Evolutionary conservation across 345 rosid genomes (phyloP).

Genomic region (Barbarea vulgaris): DNA sequence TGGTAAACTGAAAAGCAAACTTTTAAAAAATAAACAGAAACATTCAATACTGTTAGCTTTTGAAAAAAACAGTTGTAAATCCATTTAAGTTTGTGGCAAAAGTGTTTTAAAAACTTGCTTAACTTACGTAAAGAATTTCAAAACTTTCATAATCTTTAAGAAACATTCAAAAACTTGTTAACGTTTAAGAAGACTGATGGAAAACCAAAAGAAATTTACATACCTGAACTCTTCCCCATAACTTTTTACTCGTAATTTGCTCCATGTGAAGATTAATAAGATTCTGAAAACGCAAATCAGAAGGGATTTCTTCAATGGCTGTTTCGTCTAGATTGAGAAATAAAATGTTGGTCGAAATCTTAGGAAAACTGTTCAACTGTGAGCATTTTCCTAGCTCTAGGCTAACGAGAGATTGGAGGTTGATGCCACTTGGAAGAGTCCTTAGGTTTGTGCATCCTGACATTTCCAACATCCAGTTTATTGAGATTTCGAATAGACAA

Average conservation of each 20-base stretch:
- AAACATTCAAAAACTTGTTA: no score
- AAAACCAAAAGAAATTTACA: not conserved
- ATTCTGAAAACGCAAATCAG: constrained; percentile 12
- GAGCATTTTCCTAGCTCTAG: constrained; percentile 11
- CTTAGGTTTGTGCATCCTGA: constrained; percentile 12
- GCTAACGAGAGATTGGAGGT: not conserved
- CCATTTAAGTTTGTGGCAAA: no score
- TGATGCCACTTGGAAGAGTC: not conserved
- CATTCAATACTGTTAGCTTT: no score
- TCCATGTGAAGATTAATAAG: constrained; percentile 29
- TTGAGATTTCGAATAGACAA: not conserved
- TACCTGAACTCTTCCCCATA: constrained; percentile 28
- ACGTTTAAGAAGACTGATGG: no score
- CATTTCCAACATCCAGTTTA: not conserved
- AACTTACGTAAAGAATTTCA: no score
- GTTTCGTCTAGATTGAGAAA: constrained; percentile 10
- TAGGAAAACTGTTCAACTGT: not conserved
- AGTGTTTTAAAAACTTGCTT: no score
- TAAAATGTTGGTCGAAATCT: not conserved
- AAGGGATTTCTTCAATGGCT: not conserved
- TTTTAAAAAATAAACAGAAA: no score
- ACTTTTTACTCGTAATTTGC: not conserved
- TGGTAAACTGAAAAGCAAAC: no score
- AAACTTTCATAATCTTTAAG: no score
- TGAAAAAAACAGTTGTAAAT: no score